Percentiles rank a stretch among this genome's conserved stretches.
Conservation (phyloP, 306 rosid species). For the Psophocarpus tetragonolobus region DNA sequence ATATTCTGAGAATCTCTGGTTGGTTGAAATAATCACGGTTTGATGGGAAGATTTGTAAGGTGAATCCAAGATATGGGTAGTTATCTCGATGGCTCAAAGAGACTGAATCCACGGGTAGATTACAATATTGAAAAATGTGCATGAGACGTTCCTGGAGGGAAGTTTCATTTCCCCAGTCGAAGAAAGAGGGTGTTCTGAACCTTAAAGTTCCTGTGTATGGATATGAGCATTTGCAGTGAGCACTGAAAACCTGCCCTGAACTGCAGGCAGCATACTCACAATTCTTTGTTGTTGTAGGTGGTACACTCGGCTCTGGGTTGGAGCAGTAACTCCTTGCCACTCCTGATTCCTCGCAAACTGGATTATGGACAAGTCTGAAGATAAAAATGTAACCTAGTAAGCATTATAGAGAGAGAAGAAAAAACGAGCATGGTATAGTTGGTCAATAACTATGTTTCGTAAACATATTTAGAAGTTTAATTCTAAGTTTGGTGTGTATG, state of each 20-base stretch:
- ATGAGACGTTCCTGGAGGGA: conserved; percentile 2
- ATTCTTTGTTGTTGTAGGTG: neutral
- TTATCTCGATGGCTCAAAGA: neutral
- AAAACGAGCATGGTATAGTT: no score
- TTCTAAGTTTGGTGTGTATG: no score
- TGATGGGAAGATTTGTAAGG: conserved; percentile 49
- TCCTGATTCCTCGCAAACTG: neutral
- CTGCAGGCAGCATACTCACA: neutral
- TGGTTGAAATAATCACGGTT: conserved; percentile 41
- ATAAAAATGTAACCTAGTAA: neutral
- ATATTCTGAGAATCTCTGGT: conserved; percentile 29
- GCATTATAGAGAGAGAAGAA: neutral
- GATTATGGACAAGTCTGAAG: neutral
- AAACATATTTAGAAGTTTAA: no score
- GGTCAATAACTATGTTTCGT: no score
- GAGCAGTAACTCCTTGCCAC: neutral
- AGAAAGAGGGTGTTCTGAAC: neutral
- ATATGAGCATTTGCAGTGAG: conserved; percentile 2
- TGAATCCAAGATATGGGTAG: conserved; percentile 31
- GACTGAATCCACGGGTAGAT: conserved; percentile 46
- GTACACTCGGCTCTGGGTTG: neutral
- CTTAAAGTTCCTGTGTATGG: neutral
- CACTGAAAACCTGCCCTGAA: neutral
- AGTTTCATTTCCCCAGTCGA: neutral
- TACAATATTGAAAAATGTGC: neutral